A percentile compares a stretch with the other conserved stretches of the same genome.
Conservation (phyloP, 352 stramenopile species). For the Globisporangium sylvaticum region DNA sequence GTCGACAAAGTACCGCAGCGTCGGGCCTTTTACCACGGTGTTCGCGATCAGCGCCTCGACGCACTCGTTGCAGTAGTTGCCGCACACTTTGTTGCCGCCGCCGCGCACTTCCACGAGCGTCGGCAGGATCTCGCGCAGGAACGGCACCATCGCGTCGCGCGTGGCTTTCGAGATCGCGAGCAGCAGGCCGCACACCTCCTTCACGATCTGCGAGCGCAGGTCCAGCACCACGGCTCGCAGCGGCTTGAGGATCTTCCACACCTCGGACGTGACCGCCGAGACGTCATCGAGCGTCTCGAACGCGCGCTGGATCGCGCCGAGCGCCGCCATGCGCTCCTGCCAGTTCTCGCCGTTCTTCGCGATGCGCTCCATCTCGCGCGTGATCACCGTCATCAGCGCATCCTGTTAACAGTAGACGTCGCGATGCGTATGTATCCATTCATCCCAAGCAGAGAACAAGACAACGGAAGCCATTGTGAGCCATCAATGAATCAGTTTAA, state of each 20-base stretch:
- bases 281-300: slow-evolving; percentile 61
- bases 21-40: slow-evolving; percentile 72
- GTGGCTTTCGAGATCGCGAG: slow-evolving; percentile 58
- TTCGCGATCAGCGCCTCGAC: slow-evolving; percentile 58
- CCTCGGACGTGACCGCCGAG: slow-evolving; percentile 40
- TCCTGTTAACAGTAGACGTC: slow-evolving; percentile 18
- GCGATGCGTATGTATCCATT: neutral
- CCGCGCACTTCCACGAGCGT: slow-evolving; percentile 75
- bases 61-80: slow-evolving; percentile 75
- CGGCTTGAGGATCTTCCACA: slow-evolving; percentile 73
- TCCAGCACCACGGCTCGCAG: slow-evolving; percentile 75
- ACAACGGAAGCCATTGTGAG: neutral
- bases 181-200: slow-evolving; percentile 70
- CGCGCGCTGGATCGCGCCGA: slow-evolving; percentile 58
- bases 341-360: slow-evolving; percentile 77
- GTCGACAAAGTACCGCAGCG: slow-evolving; percentile 69
- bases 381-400: slow-evolving; percentile 30
- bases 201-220: slow-evolving; percentile 83
- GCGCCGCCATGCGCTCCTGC: slow-evolving; percentile 65
- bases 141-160: slow-evolving; percentile 73
- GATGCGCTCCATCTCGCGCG: slow-evolving; percentile 76
- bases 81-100: slow-evolving; percentile 82
- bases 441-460: neutral
- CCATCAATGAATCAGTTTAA: neutral
- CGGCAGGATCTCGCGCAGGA: slow-evolving; percentile 68